Evolutionary conservation across 1,284 basidiomycete species (phyloP).

Genomic region (Tetrapyrgos nigripes): DNA sequence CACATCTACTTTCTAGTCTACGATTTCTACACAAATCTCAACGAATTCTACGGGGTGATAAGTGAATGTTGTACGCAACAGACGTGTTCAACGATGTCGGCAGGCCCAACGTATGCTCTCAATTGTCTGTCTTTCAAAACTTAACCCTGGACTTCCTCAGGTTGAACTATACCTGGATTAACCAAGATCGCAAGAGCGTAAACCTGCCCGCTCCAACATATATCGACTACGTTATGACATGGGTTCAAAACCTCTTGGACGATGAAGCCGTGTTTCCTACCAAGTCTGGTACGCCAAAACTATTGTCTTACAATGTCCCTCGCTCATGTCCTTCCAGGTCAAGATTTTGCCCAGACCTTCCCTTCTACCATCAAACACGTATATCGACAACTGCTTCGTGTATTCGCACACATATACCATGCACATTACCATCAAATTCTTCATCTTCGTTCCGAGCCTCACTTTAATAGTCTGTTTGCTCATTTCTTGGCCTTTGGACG

Average conservation of each 20-base stretch:
- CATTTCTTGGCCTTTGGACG: constrained; percentile 96
- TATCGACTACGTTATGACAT: constrained; percentile 99
- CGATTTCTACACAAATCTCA: constrained; percentile 96
- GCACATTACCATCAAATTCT: constrained; percentile 93
- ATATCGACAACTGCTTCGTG: constrained; percentile 95
- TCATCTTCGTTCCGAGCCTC: constrained; percentile 93
- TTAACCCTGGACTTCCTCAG: constrained; percentile 45
- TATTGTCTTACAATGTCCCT: constrained; percentile 10
- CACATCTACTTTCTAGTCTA: constrained; percentile 63
- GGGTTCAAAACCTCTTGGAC: constrained; percentile 94
- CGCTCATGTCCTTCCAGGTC: constrained; percentile 54
- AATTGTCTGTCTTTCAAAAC: background rate
- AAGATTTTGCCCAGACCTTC: constrained; percentile 90
- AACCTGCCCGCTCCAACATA: constrained; percentile 96
- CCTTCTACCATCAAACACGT: constrained; percentile 95
- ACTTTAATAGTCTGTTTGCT: constrained; percentile 98
- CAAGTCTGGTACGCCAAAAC: constrained; percentile 78
- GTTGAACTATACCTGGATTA: constrained; percentile 98
- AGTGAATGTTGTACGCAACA: constrained; percentile 94
- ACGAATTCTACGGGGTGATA: constrained; percentile 96
- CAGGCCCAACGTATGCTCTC: constrained; percentile 80
- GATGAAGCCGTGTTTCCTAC: constrained; percentile 96
- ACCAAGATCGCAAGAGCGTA: constrained; percentile 92
- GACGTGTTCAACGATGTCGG: constrained; percentile 93
- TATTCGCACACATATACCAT: constrained; percentile 98